Evolutionary conservation across 2,329 filamentous ascomycete species (phyloP).

Genomic region (Aspergillus sp.): DNA sequence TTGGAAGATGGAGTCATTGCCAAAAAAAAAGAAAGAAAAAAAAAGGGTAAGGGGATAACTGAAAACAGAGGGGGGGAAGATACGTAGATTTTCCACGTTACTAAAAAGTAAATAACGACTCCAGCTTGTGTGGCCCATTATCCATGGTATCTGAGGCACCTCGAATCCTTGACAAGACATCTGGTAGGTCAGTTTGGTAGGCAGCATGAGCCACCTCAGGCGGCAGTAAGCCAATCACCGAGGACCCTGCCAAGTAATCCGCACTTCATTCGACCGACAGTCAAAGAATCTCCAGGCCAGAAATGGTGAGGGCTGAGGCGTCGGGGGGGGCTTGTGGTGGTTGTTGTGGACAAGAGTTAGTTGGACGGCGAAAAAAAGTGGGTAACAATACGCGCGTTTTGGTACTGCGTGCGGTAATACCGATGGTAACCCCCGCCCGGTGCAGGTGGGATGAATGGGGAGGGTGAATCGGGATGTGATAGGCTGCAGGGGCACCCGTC

Average conservation of each 20-base stretch:
- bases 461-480: not conserved
- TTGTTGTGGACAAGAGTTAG: not conserved
- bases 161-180: not conserved
- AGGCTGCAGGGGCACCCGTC: not conserved
- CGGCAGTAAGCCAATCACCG: not conserved
- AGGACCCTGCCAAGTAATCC: constrained; percentile 4
- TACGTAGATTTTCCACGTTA: not conserved
- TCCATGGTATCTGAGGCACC: constrained; percentile 8
- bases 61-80: not conserved
- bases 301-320: not conserved
- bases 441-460: not conserved
- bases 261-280: not conserved
- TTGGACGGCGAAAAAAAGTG: not conserved
- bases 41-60: not conserved
- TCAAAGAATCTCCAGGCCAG: not conserved
- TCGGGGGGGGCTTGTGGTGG: not conserved
- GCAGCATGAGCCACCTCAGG: constrained; percentile 1
- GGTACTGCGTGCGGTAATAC: constrained; percentile 3
- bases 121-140: not conserved
- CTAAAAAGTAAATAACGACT: not conserved
- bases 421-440: not conserved
- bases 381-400: constrained; percentile 5
- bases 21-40: no score
- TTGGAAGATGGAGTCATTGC: not conserved
- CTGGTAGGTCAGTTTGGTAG: not conserved